A percentile compares a stretch with the other conserved stretches of the same genome.
phyloP scores from a whole-genome alignment of 768 basidiomycete species.

The Tephrocybe sp. region DNA sequence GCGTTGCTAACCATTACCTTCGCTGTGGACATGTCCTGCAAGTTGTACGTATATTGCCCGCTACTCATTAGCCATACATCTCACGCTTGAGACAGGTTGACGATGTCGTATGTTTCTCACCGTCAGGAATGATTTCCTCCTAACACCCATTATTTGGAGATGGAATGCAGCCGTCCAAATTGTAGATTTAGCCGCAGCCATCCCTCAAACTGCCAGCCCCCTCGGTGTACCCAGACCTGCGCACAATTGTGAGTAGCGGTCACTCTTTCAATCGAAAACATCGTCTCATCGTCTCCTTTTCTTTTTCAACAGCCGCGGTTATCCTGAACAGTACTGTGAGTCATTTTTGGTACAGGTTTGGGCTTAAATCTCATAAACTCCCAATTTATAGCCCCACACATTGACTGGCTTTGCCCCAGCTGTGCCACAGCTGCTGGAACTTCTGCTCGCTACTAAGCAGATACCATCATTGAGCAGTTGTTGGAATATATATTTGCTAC shows the following conservation, averaged over 20 bases:
- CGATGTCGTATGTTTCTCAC: background rate
- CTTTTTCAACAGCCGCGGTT: slow-evolving; percentile 32
- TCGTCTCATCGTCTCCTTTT: background rate
- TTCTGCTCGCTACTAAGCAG: slow-evolving; percentile 2
- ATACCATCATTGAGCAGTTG: no score
- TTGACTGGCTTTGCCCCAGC: slow-evolving; percentile 37
- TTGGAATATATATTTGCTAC: no score
- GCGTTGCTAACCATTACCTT: slow-evolving; percentile 12
- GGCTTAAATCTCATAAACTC: background rate
- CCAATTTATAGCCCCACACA: slow-evolving; percentile 34
- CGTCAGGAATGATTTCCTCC: background rate
- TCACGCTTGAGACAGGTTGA: no score
- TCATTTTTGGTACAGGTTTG: background rate
- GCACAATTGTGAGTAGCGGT: slow-evolving; percentile 40
- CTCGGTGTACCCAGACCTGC: slow-evolving; percentile 37
- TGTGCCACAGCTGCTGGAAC: slow-evolving; percentile 25
- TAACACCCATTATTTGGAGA: background rate
- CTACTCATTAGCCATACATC: background rate
- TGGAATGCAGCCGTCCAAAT: slow-evolving; percentile 21
- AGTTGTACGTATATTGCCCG: slow-evolving; percentile 1
- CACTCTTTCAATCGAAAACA: background rate
- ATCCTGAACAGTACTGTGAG: slow-evolving; percentile 47
- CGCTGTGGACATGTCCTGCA: slow-evolving; percentile 12
- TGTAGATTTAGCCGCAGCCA: slow-evolving; percentile 56
- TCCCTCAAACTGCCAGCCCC: slow-evolving; percentile 37